Evolutionary conservation across 106 monocot species (phyloP).

Genomic region (Posidonia australis): DNA sequence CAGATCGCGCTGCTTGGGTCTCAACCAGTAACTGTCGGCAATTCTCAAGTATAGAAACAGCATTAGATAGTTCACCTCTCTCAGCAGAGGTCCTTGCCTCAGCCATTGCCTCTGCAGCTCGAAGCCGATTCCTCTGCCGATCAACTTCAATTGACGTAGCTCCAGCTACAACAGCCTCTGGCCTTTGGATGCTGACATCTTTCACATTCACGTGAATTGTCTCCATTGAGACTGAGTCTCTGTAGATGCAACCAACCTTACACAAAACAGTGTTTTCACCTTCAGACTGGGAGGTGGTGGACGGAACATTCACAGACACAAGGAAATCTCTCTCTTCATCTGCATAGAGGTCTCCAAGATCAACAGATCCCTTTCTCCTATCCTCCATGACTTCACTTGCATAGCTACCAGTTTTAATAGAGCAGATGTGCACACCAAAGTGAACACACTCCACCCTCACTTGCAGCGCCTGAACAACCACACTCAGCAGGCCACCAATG

Average conservation of each 20-base stretch:
- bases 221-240: slow-evolving; percentile 39
- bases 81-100: slow-evolving; percentile 62
- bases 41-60: slow-evolving; percentile 46
- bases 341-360: slow-evolving; percentile 71
- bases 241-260: slow-evolving; percentile 39
- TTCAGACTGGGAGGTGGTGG: not conserved
- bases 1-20: slow-evolving; percentile 30
- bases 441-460: slow-evolving; percentile 41
- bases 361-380: slow-evolving; percentile 37
- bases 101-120: slow-evolving; percentile 70
- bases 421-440: slow-evolving; percentile 23
- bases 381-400: slow-evolving; percentile 25
- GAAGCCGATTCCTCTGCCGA: slow-evolving; percentile 63
- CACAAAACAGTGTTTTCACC: slow-evolving; percentile 34
- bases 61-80: slow-evolving; percentile 44
- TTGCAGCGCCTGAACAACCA: slow-evolving; percentile 60
- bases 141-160: slow-evolving; percentile 56
- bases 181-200: slow-evolving; percentile 34
- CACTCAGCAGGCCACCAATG: slow-evolving; percentile 90
- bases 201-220: slow-evolving; percentile 14
- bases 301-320: slow-evolving; percentile 49
- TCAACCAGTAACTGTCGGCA: slow-evolving; percentile 28
- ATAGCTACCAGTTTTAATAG: slow-evolving; percentile 69
- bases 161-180: slow-evolving; percentile 5
- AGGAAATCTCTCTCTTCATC: slow-evolving; percentile 86